These are phyloP conservation scores for Vaccinium myrtillus DNA, from an alignment of 148 eudicot species.

Conservation along the genomic window DNA sequence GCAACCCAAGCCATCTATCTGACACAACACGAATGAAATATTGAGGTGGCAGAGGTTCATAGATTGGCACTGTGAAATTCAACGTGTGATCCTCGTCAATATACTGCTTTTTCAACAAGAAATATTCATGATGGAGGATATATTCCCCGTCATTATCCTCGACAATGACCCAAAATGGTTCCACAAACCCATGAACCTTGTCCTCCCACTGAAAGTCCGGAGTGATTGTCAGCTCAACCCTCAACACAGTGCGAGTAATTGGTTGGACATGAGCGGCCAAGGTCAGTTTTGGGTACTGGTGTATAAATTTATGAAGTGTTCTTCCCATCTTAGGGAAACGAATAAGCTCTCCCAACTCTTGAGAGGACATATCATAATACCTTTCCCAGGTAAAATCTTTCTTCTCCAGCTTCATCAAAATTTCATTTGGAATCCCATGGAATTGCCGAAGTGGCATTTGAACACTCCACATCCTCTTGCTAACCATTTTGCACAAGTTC, in stretches of 20 bases:
- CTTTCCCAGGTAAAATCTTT: slow-evolving; percentile 92
- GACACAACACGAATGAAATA: slow-evolving; percentile 91
- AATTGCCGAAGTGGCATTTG: slow-evolving; percentile 90
- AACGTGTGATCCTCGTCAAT: slow-evolving; percentile 80
- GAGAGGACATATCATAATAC: slow-evolving; percentile 85
- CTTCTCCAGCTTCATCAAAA: slow-evolving; percentile 77
- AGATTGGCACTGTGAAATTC: slow-evolving; percentile 79
- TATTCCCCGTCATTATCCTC: slow-evolving; percentile 93
- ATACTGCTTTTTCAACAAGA: slow-evolving; percentile 86
- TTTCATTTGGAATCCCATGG: slow-evolving; percentile 58
- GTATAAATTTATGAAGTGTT: slow-evolving; percentile 77
- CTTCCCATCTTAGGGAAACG: slow-evolving; percentile 77
- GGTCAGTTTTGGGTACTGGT: slow-evolving; percentile 86
- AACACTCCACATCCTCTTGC: slow-evolving; percentile 88
- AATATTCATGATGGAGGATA: slow-evolving; percentile 91
- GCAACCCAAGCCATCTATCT: slow-evolving; percentile 84
- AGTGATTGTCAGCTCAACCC: slow-evolving; percentile 83
- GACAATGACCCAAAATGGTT: slow-evolving; percentile 95
- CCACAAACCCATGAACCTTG: slow-evolving; percentile 86
- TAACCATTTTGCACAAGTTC: slow-evolving; percentile 83
- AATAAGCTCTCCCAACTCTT: slow-evolving; percentile 83
- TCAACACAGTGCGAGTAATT: slow-evolving; percentile 80
- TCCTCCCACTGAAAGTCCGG: slow-evolving; percentile 95
- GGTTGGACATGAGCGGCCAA: slow-evolving; percentile 94
- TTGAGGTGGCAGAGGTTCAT: slow-evolving; percentile 93